Percentiles rank a stretch among this genome's conserved stretches.
Conservation (phyloP, 345 rosid species). For the Mercurialis annua region DNA sequence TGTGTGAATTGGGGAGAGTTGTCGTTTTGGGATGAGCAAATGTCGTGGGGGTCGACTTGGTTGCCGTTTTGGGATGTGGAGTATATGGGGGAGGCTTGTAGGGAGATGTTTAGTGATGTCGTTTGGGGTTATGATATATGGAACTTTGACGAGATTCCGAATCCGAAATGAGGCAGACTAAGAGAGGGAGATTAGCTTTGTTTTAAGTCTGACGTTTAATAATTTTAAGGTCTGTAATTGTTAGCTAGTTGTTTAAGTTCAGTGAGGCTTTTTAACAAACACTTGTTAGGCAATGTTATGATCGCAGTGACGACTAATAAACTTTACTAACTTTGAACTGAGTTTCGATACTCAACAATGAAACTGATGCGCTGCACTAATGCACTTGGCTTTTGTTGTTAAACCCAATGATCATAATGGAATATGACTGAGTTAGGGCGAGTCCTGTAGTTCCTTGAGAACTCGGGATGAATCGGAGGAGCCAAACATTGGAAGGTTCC, state of each 20-base stretch:
- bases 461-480: constrained; percentile 37
- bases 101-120: constrained; percentile 44
- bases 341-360: no score
- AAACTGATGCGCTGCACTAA: constrained; percentile 47
- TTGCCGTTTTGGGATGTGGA: constrained; percentile 65
- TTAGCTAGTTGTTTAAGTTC: no score
- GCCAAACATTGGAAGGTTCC: constrained; percentile 49
- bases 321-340: no score
- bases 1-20: constrained; percentile 8
- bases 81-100: constrained; percentile 38
- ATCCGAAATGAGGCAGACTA: neutral
- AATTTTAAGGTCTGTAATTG: no score
- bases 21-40: constrained; percentile 41
- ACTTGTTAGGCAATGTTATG: no score
- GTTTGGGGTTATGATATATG: constrained; percentile 70
- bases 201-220: no score
- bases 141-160: constrained; percentile 45
- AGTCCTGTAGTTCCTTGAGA: constrained; percentile 32
- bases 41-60: constrained; percentile 56
- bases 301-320: no score
- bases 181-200: no score
- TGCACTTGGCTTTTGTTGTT: constrained; percentile 43
- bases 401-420: constrained; percentile 34
- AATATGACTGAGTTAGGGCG: constrained; percentile 26
- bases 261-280: no score